Evolutionary conservation across 2,329 filamentous ascomycete species (phyloP).

Genomic region (Cladosporium sp.): DNA sequence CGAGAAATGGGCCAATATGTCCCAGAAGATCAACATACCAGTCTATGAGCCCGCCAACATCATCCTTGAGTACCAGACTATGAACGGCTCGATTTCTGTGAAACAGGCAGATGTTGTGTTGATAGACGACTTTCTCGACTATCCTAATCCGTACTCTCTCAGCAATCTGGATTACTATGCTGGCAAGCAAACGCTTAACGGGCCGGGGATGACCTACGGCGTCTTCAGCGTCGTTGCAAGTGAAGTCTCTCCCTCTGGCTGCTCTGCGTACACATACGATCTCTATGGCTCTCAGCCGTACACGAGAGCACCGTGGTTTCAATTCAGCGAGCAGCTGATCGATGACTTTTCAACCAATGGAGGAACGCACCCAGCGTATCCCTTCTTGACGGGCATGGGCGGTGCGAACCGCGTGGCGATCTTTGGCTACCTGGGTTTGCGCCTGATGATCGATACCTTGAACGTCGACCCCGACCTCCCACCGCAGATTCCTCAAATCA

Average conservation of each 20-base stretch:
- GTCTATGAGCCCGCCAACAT: slow-evolving; percentile 53
- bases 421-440: slow-evolving; percentile 64
- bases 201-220: slow-evolving; percentile 70
- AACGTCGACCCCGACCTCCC: slow-evolving; percentile 63
- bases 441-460: slow-evolving; percentile 55
- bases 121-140: slow-evolving; percentile 61
- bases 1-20: slow-evolving; percentile 55
- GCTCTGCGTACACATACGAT: slow-evolving; percentile 64
- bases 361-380: slow-evolving; percentile 64
- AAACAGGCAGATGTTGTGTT: slow-evolving; percentile 70
- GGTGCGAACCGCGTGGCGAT: slow-evolving; percentile 64
- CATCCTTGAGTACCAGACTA: slow-evolving; percentile 60
- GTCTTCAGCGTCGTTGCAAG: slow-evolving; percentile 66
- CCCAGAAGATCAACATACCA: slow-evolving; percentile 53
- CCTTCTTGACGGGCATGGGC: slow-evolving; percentile 67
- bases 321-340: slow-evolving; percentile 65
- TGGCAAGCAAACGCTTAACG: slow-evolving; percentile 62
- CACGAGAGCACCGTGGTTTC: slow-evolving; percentile 62
- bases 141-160: slow-evolving; percentile 52
- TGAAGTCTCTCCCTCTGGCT: slow-evolving; percentile 61
- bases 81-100: slow-evolving; percentile 63
- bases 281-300: slow-evolving; percentile 63
- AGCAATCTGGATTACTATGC: slow-evolving; percentile 66
- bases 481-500: slow-evolving; percentile 58
- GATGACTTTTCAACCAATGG: slow-evolving; percentile 60